Evolutionary conservation across 2,329 filamentous ascomycete species (phyloP).

Genomic region (Aspergillus fumigatiaffinis): DNA sequence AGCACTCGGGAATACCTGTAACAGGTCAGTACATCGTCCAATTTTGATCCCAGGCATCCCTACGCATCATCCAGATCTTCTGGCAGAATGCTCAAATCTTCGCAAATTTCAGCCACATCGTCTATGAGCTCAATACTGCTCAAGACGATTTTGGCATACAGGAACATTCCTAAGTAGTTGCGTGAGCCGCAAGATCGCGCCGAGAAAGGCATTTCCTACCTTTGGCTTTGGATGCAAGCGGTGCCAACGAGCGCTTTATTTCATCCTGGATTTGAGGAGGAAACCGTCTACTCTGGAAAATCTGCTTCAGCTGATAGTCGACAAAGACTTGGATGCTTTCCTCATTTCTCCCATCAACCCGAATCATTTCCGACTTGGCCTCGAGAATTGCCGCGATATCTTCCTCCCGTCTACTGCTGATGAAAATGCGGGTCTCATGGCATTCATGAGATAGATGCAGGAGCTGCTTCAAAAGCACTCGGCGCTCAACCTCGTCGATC

Average conservation of each 20-base stretch:
- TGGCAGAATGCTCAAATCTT: slow-evolving; percentile 24
- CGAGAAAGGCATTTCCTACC: background rate
- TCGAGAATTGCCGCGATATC: slow-evolving; percentile 1
- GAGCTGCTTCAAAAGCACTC: slow-evolving; percentile 5
- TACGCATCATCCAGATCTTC: slow-evolving; percentile 28
- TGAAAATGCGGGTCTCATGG: background rate
- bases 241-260: background rate
- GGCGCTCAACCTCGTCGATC: slow-evolving; percentile 15
- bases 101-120: slow-evolving; percentile 19
- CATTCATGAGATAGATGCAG: background rate
- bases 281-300: background rate
- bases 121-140: background rate
- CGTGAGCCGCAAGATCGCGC: background rate
- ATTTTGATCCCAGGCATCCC: slow-evolving; percentile 5
- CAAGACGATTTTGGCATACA: background rate
- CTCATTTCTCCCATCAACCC: slow-evolving; percentile 3
- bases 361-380: background rate
- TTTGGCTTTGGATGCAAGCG: slow-evolving; percentile 4
- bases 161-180: slow-evolving; percentile 4
- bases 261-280: background rate
- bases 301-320: background rate
- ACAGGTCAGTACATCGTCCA: background rate
- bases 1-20: slow-evolving; percentile 4
- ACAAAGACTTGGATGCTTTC: slow-evolving; percentile 6
- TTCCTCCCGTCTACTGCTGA: slow-evolving; percentile 6